Percentiles rank a stretch among this genome's conserved stretches.
Conservation (phyloP, 2,329 filamentous ascomycete genomes). For the Sclerotinia minor region DNA sequence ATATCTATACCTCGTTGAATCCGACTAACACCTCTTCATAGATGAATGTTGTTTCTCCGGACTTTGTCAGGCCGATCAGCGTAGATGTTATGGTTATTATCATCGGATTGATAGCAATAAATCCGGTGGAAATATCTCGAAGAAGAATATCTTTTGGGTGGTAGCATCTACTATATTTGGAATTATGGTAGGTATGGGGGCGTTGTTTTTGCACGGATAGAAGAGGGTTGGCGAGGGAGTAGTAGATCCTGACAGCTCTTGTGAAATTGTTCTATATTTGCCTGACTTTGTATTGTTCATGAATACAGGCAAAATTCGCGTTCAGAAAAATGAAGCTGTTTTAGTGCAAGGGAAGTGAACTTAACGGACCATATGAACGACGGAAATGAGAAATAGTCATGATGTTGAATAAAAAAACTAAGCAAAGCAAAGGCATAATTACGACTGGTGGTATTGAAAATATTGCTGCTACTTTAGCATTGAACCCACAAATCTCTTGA, state of each 20-base stretch:
- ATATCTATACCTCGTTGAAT: neutral
- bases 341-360: too few relatives aligned
- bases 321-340: neutral
- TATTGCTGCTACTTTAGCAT: too few relatives aligned
- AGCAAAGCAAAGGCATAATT: too few relatives aligned
- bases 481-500: too few relatives aligned
- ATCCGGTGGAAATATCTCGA: neutral
- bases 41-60: neutral
- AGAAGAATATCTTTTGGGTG: too few relatives aligned
- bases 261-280: neutral
- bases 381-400: too few relatives aligned
- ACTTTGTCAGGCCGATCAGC: neutral
- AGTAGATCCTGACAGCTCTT: neutral
- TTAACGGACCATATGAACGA: too few relatives aligned
- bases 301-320: neutral
- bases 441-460: too few relatives aligned
- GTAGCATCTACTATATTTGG: neutral
- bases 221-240: neutral
- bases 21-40: neutral
- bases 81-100: neutral
- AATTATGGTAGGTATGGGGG: neutral
- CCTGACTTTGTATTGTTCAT: neutral
- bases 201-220: neutral
- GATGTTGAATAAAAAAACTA: too few relatives aligned
- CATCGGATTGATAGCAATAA: neutral